phyloP scores from a whole-genome alignment of 1,139 yeast species.

The Yamadazyma conglobata region DNA sequence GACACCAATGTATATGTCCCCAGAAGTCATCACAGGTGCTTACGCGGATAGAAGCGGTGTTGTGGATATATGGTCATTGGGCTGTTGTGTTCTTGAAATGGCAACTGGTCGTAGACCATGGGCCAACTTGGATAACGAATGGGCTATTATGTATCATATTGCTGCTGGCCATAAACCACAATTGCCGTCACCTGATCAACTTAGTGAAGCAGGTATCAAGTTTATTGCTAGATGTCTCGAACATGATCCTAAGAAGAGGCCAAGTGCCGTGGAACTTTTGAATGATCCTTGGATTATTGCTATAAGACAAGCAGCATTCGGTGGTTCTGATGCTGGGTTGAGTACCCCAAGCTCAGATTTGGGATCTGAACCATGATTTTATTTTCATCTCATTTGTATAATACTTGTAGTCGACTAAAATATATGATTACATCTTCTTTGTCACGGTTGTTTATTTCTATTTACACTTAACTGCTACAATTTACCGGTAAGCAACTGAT shows the following conservation, averaged over 20 bases:
- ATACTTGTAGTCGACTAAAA: no score
- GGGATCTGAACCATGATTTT: conserved; percentile 6
- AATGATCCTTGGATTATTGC: conserved; percentile 88
- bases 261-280: conserved; percentile 79
- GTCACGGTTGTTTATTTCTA: conserved; percentile 3
- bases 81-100: conserved; percentile 81
- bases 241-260: conserved; percentile 76
- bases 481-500: no score
- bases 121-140: conserved; percentile 92
- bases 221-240: conserved; percentile 77
- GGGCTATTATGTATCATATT: conserved; percentile 98
- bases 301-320: conserved; percentile 70
- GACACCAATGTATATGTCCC: conserved; percentile 99
- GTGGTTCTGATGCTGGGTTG: conserved; percentile 29
- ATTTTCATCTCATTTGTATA: not conserved
- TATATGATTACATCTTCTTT: no score
- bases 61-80: conserved; percentile 81
- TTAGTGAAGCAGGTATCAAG: conserved; percentile 66
- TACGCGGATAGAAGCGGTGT: conserved; percentile 65
- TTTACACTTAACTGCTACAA: no score
- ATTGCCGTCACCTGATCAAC: conserved; percentile 74
- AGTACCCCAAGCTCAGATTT: conserved; percentile 42
- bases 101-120: conserved; percentile 82
- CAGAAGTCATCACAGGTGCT: conserved; percentile 88
- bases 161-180: conserved; percentile 94